Evolutionary conservation across 2,329 filamentous ascomycete genomes (phyloP), one percentile per base, ranked within the genome.

Genomic region (Phyllachora maydis): DNA sequence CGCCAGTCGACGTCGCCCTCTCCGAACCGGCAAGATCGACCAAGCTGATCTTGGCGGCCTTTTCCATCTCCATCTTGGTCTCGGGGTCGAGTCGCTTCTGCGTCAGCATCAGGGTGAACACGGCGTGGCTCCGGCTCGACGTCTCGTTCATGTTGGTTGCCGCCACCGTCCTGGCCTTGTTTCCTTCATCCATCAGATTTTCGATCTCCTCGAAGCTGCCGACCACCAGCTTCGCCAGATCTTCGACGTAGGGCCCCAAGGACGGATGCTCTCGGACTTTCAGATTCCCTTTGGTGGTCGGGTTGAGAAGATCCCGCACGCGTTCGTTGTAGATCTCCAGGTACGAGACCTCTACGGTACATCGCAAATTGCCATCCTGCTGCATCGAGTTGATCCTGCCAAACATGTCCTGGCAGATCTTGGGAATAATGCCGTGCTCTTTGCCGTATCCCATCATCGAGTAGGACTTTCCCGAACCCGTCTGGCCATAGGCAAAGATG

Each of bases 61-160:
- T 93, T 49, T 98, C 90, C 39, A 85, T 78, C 38, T 83, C 81
- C 83, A 98, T 90, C 34, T 82, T 90, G 1, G 88, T 93, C 44
- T 93, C 82, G 3, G 65, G 55, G 42, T 98, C 88, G 42, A 76
- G 75, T 30, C 78, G 71, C 47, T 93, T 95, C 46, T 98, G 88
- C 0, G 82, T 92, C 22, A 98, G 57, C 40, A 85, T 95, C 25
- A 98, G 58, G 11, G 90, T 98, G 45, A 98, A 98, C 24, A 98
- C 90, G 19, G 88, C 88, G 48, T 98, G 88, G 44, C 85, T 95
- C 57, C 88, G 74, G 64, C 82, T 92, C 29, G 82, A 93, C 0
- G 90, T 98, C 50, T 95, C 88, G 58, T 98, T 98, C 88, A 98
- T 98, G 62, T 95, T 98, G 18, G 88, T 98, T 6, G 88, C 88